Base-by-base conservation (phyloP, 176 grass and related monocot genomes). In the Oryza glumipatula region DNA sequence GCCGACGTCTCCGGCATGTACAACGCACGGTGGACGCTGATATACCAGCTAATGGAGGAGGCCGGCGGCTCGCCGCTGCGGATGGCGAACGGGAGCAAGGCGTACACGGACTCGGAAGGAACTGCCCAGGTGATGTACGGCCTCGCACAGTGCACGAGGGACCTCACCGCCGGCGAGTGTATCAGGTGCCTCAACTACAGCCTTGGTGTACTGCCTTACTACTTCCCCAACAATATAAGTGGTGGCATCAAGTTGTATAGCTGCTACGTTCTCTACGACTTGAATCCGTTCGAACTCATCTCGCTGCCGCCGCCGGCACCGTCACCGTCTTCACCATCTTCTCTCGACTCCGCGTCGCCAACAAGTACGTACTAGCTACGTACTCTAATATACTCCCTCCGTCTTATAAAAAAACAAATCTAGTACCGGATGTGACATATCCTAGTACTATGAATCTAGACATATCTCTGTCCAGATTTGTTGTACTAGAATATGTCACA, bases 111-210 rank as follows among this genome's bases (percentile, higher is more conserved):
- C 44, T 23, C 24, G 26, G 30, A 16, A 0, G 41, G 32, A 10
- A 28, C 0, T 12, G 8, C 14, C 6, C 67, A 33, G 4, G 54
- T 52, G 6, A 41, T 87, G 1, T 84, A 87, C 39, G 80, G 73
- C 35, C 10, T 91, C 7, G 46, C 58, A 36, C 84, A 91, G 67
- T 91, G 89, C 80, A 87, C 89, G 5, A 19, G 74, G 33, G 80
- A 87, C 60, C 32, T 87, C 19, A 76, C 68, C 3, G 13, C 13
- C 41, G 56, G 4, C 13, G 65, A 48, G 33, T 86, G 84, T 54
- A 4, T 3, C 12, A 61, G 45, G 48, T 90, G 88, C 67, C 64
- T 86, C 5, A 32, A 9, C 17, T 12, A 0, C 0, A 38, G 36
- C 45, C 11, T 84, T 48, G 32, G 3, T 0, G 13, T 23, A 3